phyloP scores from a whole-genome alignment of 805 yeast species.

The Myxozyma kluyveri region DNA sequence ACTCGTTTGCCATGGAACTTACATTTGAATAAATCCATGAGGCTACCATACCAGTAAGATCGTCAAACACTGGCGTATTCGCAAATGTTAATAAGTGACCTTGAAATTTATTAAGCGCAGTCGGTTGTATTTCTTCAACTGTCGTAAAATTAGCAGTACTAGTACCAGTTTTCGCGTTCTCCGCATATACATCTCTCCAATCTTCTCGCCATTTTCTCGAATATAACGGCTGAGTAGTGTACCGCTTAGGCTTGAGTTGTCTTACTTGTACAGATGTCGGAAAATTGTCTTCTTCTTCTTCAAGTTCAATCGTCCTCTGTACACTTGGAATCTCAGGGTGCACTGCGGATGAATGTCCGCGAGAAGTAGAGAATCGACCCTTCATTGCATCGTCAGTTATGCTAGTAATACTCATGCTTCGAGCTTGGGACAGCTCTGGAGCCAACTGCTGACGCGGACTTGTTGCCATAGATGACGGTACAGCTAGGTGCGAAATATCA shows the following conservation, averaged over 20 bases:
- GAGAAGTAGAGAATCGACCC: neutral
- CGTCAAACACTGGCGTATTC: constrained; percentile 70
- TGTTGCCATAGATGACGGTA: constrained; percentile 1
- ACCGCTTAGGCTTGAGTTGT: constrained; percentile 55
- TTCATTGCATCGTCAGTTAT: constrained; percentile 5
- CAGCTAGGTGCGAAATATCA: neutral
- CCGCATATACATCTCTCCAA: constrained; percentile 24
- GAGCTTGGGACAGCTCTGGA: constrained; percentile 2
- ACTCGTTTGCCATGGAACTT: constrained; percentile 37
- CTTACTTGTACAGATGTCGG: too few species aligned
- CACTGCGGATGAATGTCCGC: neutral
- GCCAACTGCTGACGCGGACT: constrained; percentile 5
- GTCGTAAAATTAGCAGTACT: neutral
- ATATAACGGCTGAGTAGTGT: constrained; percentile 72
- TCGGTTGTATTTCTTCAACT: neutral
- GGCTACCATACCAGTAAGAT: constrained; percentile 70
- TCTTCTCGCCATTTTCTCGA: constrained; percentile 67
- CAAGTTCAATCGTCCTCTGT: too few species aligned
- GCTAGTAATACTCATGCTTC: constrained; percentile 25
- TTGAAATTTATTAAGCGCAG: too few species aligned
- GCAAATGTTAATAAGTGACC: constrained; percentile 49
- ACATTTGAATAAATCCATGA: constrained; percentile 84
- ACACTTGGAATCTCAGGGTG: neutral
- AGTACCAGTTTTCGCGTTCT: neutral
- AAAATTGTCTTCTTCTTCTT: too few species aligned